Percentiles rank a stretch among this genome's conserved stretches.
Evolutionary conservation across 352 stramenopile genomes (phyloP).

Genomic region (Elongisporangium undulatum): DNA sequence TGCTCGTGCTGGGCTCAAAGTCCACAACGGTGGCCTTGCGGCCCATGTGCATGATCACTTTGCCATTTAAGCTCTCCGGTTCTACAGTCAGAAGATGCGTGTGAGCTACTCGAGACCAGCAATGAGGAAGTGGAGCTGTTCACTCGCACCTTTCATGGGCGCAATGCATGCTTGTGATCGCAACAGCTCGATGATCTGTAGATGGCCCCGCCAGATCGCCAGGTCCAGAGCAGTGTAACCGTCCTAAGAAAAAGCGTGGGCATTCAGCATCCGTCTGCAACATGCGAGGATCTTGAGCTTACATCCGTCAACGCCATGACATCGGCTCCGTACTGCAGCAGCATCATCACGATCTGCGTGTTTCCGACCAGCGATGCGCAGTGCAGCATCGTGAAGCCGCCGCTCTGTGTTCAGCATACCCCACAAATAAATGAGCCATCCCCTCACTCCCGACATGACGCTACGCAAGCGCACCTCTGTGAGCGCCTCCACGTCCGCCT

Average conservation of each 20-base stretch:
- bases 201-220: slow-evolving; percentile 75
- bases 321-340: slow-evolving; percentile 74
- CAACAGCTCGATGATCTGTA: slow-evolving; percentile 81
- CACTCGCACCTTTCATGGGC: slow-evolving; percentile 65
- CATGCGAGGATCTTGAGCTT: background rate
- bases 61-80: slow-evolving; percentile 73
- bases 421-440: background rate
- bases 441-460: background rate
- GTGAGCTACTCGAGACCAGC: background rate
- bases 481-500: slow-evolving; percentile 69
- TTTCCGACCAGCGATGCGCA: slow-evolving; percentile 70
- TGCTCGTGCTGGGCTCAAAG: slow-evolving; percentile 75
- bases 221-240: slow-evolving; percentile 79
- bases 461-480: slow-evolving; percentile 41
- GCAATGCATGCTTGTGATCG: slow-evolving; percentile 75
- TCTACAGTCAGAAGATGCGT: slow-evolving; percentile 23
- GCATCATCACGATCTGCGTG: slow-evolving; percentile 86
- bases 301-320: slow-evolving; percentile 76
- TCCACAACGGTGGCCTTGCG: slow-evolving; percentile 75
- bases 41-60: slow-evolving; percentile 63
- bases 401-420: slow-evolving; percentile 39
- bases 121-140: background rate
- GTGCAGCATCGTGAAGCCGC: slow-evolving; percentile 81
- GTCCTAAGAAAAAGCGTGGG: slow-evolving; percentile 29
- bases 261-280: background rate